A percentile compares a stretch with the other conserved stretches of the same genome.
Evolutionary conservation across 2,329 filamentous ascomycete species (phyloP).

Genomic region (Pseudogymnoascus sp.): DNA sequence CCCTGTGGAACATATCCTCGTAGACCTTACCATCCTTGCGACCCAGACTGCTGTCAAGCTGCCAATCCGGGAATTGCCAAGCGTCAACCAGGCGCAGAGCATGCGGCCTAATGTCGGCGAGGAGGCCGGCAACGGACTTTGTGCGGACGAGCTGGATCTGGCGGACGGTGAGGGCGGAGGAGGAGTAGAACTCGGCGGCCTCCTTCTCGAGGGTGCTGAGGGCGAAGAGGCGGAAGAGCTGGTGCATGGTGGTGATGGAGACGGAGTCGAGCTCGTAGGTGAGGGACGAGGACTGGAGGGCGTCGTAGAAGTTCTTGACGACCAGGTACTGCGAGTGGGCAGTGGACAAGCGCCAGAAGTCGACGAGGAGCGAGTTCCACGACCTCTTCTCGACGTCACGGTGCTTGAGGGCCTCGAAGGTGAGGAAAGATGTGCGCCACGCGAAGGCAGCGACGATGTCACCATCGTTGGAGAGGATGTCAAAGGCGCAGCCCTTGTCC

Average conservation of each 20-base stretch:
- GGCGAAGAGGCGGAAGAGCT: conserved; percentile 58
- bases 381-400: conserved; percentile 66
- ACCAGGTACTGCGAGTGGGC: conserved; percentile 71
- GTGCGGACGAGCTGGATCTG: conserved; percentile 64
- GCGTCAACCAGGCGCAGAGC: conserved; percentile 63
- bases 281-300: conserved; percentile 48
- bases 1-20: conserved; percentile 66
- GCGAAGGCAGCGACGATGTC: conserved; percentile 68
- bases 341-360: conserved; percentile 69
- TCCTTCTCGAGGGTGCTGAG: conserved; percentile 61
- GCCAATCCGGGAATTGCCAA: conserved; percentile 73
- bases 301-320: conserved; percentile 70
- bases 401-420: conserved; percentile 67
- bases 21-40: conserved; percentile 68
- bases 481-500: conserved; percentile 65
- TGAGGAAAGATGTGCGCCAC: conserved; percentile 66
- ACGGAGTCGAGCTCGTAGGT: conserved; percentile 46
- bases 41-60: conserved; percentile 63
- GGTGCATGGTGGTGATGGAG: conserved; percentile 52
- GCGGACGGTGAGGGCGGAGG: conserved; percentile 58
- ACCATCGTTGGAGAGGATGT: conserved; percentile 60
- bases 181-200: conserved; percentile 64
- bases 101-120: conserved; percentile 66
- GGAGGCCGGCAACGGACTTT: conserved; percentile 58
- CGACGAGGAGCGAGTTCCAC: conserved; percentile 70